Base-by-base conservation (phyloP, 148 eudicot species). In the Heliamphora exappendiculata region DNA sequence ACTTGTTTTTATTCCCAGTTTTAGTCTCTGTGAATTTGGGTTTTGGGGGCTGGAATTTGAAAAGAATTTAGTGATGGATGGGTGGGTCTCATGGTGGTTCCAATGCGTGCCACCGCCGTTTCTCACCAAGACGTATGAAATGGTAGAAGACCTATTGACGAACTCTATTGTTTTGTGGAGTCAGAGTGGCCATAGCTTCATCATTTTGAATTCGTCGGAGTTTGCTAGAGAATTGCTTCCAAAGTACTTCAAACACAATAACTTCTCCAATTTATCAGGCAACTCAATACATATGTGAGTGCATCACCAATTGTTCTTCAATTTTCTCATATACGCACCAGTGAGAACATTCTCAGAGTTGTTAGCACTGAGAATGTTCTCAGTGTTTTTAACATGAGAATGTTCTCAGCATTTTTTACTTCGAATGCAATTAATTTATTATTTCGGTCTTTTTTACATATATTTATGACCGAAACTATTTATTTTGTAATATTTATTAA, bases 281-380 rank as follows among this genome's bases (percentile, higher is more conserved):
- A 86, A 42, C 89, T 86, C 29, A 86, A 86, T 78, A 86, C 86
- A 76, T 83, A 83, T 83, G 89, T 86, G 81, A 86, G 88, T 47
- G 58, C 57, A 26, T 64, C 5, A 14, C 24, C 73, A 6, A 16
- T 53, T 22, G 67, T 62, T 54, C n/a, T n/a, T n/a, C n/a, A n/a
- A n/a, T n/a, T n/a, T n/a, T n/a, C n/a, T n/a, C n/a, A n/a, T n/a
- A n/a, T n/a, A n/a, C n/a, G n/a, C n/a, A n/a, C n/a, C n/a, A n/a
- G n/a, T n/a, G n/a, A n/a, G n/a, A n/a, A n/a, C n/a, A n/a, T n/a
- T n/a, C n/a, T n/a, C n/a, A n/a, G n/a, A n/a, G n/a, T n/a, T n/a
- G n/a, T n/a, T n/a, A n/a, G n/a, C n/a, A n/a, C n/a, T n/a, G n/a
- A n/a, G n/a, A n/a, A n/a, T n/a, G n/a, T n/a, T n/a, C n/a, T n/a